Percentiles rank a stretch among this genome's conserved stretches.
Evolutionary conservation across 1,139 yeast genomes (phyloP).

Genomic region (Zygosaccharomyces sapae): DNA sequence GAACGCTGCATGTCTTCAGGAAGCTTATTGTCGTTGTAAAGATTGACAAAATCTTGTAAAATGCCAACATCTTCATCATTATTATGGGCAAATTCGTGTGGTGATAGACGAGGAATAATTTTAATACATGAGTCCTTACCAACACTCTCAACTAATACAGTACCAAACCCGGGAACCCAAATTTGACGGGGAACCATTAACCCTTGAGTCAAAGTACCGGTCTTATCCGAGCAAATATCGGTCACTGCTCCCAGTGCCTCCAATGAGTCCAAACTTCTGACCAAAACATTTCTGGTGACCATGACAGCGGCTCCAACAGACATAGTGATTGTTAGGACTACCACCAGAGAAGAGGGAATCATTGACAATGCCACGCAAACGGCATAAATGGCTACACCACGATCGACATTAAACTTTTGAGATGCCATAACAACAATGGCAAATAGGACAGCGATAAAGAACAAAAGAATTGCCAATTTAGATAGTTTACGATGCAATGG

Average conservation of each 20-base stretch:
- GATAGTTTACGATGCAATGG: constrained; percentile 95
- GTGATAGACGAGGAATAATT: constrained; percentile 36
- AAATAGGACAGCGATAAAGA: constrained; percentile 76
- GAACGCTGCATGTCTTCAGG: constrained; percentile 37
- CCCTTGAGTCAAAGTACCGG: constrained; percentile 94
- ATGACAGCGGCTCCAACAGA: constrained; percentile 94
- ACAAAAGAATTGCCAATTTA: constrained; percentile 80
- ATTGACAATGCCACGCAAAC: constrained; percentile 98
- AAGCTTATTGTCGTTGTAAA: constrained; percentile 41
- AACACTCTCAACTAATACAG: constrained; percentile 55
- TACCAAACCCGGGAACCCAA: constrained; percentile 77
- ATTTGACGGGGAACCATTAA: constrained; percentile 87
- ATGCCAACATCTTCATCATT: constrained; percentile 44
- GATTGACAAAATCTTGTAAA: constrained; percentile 45
- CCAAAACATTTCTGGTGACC: constrained; percentile 92
- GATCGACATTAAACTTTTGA: constrained; percentile 84
- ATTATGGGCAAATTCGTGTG: constrained; percentile 53
- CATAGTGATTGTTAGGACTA: constrained; percentile 91
- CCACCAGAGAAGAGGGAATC: constrained; percentile 96
- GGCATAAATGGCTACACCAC: constrained; percentile 92
- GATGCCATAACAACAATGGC: constrained; percentile 82
- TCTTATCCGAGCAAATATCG: constrained; percentile 91
- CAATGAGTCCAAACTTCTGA: constrained; percentile 86
- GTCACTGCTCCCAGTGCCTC: constrained; percentile 95
- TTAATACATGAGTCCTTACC: constrained; percentile 63